These are phyloP conservation scores for Platanthera guangdongensis DNA, from an alignment of 106 monocot genomes.

Conservation along the genomic window DNA sequence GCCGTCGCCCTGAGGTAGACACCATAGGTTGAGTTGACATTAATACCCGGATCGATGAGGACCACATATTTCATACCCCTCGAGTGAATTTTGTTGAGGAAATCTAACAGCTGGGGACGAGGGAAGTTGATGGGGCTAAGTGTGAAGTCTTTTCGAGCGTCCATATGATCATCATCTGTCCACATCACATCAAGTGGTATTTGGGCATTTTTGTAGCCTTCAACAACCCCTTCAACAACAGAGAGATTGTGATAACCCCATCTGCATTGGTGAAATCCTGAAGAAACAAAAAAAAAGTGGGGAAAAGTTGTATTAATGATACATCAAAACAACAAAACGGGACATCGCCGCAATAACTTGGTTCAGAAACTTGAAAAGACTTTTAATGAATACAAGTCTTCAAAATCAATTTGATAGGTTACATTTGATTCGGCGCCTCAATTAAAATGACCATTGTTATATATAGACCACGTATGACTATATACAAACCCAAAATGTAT, in stretches of 20 bases:
- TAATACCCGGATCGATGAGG: constrained; percentile 88
- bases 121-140: constrained; percentile 81
- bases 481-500: too few species aligned
- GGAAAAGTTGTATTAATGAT: not conserved
- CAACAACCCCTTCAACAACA: constrained; percentile 85
- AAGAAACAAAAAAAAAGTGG: not conserved
- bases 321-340: not conserved
- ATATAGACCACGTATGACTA: too few species aligned
- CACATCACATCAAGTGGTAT: constrained; percentile 96
- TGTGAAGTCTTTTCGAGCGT: constrained; percentile 89
- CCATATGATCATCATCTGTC: constrained; percentile 99
- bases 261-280: constrained; percentile 98
- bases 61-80: constrained; percentile 86
- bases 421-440: too few species aligned
- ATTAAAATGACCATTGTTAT: too few species aligned
- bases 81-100: constrained; percentile 74
- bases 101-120: constrained; percentile 45
- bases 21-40: constrained; percentile 68
- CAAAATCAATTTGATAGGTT: too few species aligned
- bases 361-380: not conserved
- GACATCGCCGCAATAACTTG: not conserved
- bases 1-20: constrained; percentile 63
- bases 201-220: constrained; percentile 58
- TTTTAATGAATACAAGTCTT: not conserved
- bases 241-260: constrained; percentile 95